Evolutionary conservation across 2,329 filamentous ascomycete species (phyloP).

Genomic region (Lachnellula suecica): DNA sequence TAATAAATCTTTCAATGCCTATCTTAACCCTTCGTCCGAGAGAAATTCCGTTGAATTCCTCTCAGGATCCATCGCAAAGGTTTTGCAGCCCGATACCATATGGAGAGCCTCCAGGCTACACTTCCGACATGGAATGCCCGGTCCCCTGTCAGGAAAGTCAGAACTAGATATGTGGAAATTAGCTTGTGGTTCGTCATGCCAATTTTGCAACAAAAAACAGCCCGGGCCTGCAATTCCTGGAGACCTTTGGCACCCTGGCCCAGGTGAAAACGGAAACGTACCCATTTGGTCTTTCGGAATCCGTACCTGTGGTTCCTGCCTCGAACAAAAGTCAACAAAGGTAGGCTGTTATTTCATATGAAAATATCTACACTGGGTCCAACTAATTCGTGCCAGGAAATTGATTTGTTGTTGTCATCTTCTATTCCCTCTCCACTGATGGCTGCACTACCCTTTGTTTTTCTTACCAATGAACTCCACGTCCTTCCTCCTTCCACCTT

Average conservation of each 20-base stretch:
- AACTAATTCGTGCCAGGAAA: conserved; percentile 55
- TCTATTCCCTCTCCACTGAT: conserved; percentile 60
- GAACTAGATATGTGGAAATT: conserved; percentile 79
- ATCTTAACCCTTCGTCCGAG: conserved; percentile 51
- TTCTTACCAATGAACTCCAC: conserved; percentile 61
- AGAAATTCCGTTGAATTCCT: conserved; percentile 34
- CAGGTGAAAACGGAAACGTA: conserved; percentile 58
- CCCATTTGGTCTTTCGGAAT: conserved; percentile 72
- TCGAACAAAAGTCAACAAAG: conserved; percentile 60
- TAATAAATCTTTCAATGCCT: conserved; percentile 64
- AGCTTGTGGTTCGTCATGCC: conserved; percentile 60
- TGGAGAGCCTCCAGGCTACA: conserved; percentile 69
- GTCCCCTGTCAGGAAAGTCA: conserved; percentile 61
- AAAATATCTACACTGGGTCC: background rate
- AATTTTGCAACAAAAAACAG: conserved; percentile 59
- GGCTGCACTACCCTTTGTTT: conserved; percentile 67
- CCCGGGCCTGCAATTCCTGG: conserved; percentile 27
- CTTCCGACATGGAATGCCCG: conserved; percentile 67
- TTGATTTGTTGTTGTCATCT: conserved; percentile 64
- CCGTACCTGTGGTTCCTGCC: conserved; percentile 65
- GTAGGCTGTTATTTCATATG: conserved; percentile 44
- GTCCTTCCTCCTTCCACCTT: conserved; percentile 57
- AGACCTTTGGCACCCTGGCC: conserved; percentile 58
- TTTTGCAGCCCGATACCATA: conserved; percentile 60
- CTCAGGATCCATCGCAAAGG: conserved; percentile 32